Evolutionary conservation across 805 yeast genomes (phyloP).

Genomic region (Lachancea fermentati): DNA sequence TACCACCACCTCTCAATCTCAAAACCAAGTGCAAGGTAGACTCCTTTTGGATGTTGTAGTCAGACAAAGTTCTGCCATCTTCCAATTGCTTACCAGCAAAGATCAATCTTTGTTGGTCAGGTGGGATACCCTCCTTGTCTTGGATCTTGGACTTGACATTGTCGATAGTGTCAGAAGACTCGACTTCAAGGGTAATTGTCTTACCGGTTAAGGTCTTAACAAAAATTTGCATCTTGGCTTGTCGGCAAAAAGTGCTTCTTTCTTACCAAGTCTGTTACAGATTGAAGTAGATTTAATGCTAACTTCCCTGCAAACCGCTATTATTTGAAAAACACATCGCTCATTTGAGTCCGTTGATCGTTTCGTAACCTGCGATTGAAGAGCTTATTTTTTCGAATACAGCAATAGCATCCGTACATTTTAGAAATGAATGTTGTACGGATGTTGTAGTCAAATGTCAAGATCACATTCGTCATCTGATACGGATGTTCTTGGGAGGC

Average conservation of each 20-base stretch:
- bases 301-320: no score
- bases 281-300: no score
- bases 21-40: slow-evolving; percentile 93
- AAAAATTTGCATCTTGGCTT: slow-evolving; percentile 83
- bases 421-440: no score
- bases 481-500: not conserved
- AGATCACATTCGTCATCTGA: slow-evolving; percentile 18
- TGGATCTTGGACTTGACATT: slow-evolving; percentile 94
- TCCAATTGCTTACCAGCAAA: slow-evolving; percentile 97
- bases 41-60: slow-evolving; percentile 98
- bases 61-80: slow-evolving; percentile 93
- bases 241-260: slow-evolving; percentile 44
- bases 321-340: no score
- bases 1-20: slow-evolving; percentile 99
- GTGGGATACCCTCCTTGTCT: slow-evolving; percentile 97
- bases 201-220: slow-evolving; percentile 99
- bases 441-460: no score
- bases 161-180: slow-evolving; percentile 96
- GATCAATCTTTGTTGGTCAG: slow-evolving; percentile 95
- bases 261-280: slow-evolving; percentile 28
- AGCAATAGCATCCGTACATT: no score
- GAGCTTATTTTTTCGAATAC: no score
- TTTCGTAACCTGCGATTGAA: no score
- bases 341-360: no score
- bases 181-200: slow-evolving; percentile 97